These are phyloP conservation scores for Fusarium virguliforme DNA, from an alignment of 2,329 filamentous ascomycete species.

Conservation along the genomic window DNA sequence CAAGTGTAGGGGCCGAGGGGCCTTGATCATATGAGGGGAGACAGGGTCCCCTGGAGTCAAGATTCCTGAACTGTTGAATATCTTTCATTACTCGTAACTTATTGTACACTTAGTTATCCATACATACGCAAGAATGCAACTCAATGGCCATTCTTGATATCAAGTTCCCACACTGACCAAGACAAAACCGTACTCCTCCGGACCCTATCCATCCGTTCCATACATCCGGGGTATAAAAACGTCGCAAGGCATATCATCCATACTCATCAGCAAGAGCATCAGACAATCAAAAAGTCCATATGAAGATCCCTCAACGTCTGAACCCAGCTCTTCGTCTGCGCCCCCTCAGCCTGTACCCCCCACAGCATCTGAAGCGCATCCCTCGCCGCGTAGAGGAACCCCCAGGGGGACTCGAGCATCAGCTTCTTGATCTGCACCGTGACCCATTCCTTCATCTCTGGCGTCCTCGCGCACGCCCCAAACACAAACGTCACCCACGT, in stretches of 20 bases:
- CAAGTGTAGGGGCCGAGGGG: not conserved
- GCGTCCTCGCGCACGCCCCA: constrained; percentile 66
- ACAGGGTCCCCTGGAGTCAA: not conserved
- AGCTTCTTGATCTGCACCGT: constrained; percentile 62
- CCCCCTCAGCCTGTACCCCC: constrained; percentile 56
- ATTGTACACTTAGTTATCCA: constrained; percentile 54
- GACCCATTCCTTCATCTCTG: constrained; percentile 64
- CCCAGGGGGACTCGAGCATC: constrained; percentile 63
- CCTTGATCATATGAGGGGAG: not conserved
- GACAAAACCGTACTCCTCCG: constrained; percentile 12
- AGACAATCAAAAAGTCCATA: constrained; percentile 61
- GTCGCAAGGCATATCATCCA: not conserved
- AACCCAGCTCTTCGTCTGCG: constrained; percentile 59
- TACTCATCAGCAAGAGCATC: constrained; percentile 31
- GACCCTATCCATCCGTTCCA: not conserved
- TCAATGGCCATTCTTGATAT: constrained; percentile 16
- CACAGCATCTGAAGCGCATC: constrained; percentile 64
- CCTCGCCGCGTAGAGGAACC: constrained; percentile 65
- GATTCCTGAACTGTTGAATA: not conserved
- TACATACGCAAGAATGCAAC: constrained; percentile 62
- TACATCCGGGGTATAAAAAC: constrained; percentile 13
- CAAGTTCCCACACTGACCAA: not conserved
- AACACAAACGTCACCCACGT: constrained; percentile 72
- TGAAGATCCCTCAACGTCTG: constrained; percentile 61
- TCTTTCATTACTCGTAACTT: constrained; percentile 13